Evolutionary conservation across 163 green algal genomes (phyloP).

Genomic region (Scenedesmus sp.): DNA sequence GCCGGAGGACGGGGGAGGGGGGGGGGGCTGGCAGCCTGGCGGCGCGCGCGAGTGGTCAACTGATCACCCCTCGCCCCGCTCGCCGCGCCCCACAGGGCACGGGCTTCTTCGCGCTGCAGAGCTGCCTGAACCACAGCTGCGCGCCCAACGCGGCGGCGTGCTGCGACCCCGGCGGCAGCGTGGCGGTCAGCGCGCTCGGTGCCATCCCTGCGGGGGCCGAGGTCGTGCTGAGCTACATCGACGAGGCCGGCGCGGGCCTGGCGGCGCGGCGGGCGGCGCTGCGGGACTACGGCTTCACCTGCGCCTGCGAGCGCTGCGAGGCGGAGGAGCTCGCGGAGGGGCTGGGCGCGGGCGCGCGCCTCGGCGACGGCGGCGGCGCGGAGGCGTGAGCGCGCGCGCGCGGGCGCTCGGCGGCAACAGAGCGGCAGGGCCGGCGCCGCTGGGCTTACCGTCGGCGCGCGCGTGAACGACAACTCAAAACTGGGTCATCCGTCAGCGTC

Average conservation of each 20-base stretch:
- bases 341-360: too few species aligned
- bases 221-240: slow-evolving; percentile 87
- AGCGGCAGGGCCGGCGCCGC: too few species aligned
- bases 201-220: slow-evolving; percentile 76
- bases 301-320: slow-evolving; percentile 60
- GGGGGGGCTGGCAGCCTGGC: too few species aligned
- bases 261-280: slow-evolving; percentile 67
- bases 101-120: slow-evolving; percentile 85
- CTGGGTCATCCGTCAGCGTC: too few species aligned
- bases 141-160: slow-evolving; percentile 71
- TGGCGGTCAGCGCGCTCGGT: slow-evolving; percentile 65
- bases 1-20: too few species aligned
- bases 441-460: too few species aligned
- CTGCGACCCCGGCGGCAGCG: slow-evolving; percentile 46
- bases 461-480: too few species aligned
- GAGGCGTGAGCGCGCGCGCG: too few species aligned
- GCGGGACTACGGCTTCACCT: slow-evolving; percentile 87
- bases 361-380: too few species aligned
- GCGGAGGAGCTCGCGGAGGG: slow-evolving; percentile 13
- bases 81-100: slow-evolving; percentile 66
- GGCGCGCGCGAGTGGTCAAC: too few species aligned
- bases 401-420: too few species aligned
- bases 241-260: slow-evolving; percentile 23
- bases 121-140: slow-evolving; percentile 92
- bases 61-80: background rate